phyloP scores from a whole-genome alignment of 495 filamentous ascomycete genomes.

The Penicillium arizonense region DNA sequence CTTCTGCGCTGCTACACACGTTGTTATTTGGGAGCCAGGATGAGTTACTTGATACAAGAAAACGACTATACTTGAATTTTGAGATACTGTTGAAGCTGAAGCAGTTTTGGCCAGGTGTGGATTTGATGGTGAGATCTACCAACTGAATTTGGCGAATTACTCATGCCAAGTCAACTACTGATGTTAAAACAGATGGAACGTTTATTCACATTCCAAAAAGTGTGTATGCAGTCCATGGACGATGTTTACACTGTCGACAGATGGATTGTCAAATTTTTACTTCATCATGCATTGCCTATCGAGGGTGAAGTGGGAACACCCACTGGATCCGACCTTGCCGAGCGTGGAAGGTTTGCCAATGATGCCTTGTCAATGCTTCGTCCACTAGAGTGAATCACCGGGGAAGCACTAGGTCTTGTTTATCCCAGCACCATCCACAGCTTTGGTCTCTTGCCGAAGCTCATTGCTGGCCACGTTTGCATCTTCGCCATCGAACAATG shows the following conservation, averaged over 20 bases:
- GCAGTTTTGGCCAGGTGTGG: conserved; percentile 27
- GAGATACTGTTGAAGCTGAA: conserved; percentile 21
- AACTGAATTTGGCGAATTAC: neutral
- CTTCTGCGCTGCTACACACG: conserved; percentile 24
- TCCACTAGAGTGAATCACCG: neutral
- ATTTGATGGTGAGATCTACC: conserved; percentile 22
- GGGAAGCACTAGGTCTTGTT: neutral
- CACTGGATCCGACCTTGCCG: conserved; percentile 9
- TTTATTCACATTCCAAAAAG: conserved; percentile 28
- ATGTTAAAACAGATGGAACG: conserved; percentile 18
- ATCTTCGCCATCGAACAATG: conserved; percentile 56
- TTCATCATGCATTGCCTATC: conserved; percentile 29
- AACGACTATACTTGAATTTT: conserved; percentile 25
- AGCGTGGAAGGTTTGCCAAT: conserved; percentile 19
- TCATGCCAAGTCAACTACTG: neutral
- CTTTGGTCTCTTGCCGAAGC: neutral
- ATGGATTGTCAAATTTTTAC: conserved; percentile 31
- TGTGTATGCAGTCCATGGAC: conserved; percentile 20
- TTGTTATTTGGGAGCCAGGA: conserved; percentile 22
- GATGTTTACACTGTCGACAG: conserved; percentile 22
- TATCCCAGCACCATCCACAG: neutral
- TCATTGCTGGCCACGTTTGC: conserved; percentile 36
- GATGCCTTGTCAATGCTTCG: conserved; percentile 25
- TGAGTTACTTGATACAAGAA: conserved; percentile 19
- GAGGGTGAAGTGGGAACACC: conserved; percentile 11